phyloP scores from a whole-genome alignment of 495 filamentous ascomycete genomes.

The Pyrenopolyporus hunteri region DNA sequence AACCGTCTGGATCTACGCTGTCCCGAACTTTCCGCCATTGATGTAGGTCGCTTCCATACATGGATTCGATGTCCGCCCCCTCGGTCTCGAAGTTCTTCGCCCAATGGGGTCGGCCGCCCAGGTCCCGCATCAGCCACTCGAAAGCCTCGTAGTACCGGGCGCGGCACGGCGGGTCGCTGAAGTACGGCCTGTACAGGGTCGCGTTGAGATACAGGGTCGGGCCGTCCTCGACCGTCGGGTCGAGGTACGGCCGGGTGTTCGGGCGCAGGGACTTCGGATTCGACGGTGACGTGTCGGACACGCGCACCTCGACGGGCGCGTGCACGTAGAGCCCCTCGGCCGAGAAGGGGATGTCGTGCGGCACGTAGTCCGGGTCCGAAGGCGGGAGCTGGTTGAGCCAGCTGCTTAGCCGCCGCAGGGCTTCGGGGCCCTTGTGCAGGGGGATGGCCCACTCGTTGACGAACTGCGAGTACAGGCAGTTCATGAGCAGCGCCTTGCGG shows the following conservation, averaged over 20 bases:
- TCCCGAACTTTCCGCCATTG: slow-evolving; percentile 71
- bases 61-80: slow-evolving; percentile 60
- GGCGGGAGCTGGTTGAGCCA: slow-evolving; percentile 75
- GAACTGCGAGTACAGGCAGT: slow-evolving; percentile 94
- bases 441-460: slow-evolving; percentile 99
- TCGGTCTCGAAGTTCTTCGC: slow-evolving; percentile 86
- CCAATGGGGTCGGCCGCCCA: slow-evolving; percentile 93
- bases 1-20: slow-evolving; percentile 82
- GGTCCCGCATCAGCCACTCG: slow-evolving; percentile 92
- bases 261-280: slow-evolving; percentile 39
- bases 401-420: slow-evolving; percentile 77
- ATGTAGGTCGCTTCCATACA: slow-evolving; percentile 61
- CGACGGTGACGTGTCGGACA: slow-evolving; percentile 70
- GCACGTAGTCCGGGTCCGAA: slow-evolving; percentile 58
- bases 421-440: slow-evolving; percentile 85
- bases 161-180: slow-evolving; percentile 76
- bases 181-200: slow-evolving; percentile 90
- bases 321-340: slow-evolving; percentile 84
- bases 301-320: slow-evolving; percentile 90
- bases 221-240: slow-evolving; percentile 65
- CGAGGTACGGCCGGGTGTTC: slow-evolving; percentile 73
- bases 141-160: slow-evolving; percentile 89
- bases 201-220: slow-evolving; percentile 95
- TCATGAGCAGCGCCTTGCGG: slow-evolving; percentile 84
- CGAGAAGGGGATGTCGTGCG: slow-evolving; percentile 79